Percentiles rank a stretch among this genome's conserved stretches.
phyloP scores from a whole-genome alignment of 345 rosid species.

The Salix purpurea region DNA sequence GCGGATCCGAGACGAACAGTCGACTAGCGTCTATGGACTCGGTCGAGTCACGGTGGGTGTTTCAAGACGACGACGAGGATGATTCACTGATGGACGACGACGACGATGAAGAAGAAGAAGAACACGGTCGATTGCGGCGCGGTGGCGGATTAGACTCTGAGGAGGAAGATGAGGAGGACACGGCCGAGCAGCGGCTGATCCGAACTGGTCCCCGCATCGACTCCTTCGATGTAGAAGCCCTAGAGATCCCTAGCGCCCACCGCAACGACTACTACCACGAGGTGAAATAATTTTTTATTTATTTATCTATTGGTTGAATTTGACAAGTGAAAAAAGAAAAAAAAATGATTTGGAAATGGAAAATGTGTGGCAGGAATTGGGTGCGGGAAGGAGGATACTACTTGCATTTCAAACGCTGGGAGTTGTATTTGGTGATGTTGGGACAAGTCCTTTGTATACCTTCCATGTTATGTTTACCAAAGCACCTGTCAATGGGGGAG shows the following conservation, averaged over 20 bases:
- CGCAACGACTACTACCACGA: slow-evolving; percentile 56
- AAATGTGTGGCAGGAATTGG: slow-evolving; percentile 57
- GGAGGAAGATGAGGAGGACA: slow-evolving; percentile 65
- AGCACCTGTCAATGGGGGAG: slow-evolving; percentile 71
- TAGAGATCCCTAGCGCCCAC: slow-evolving; percentile 80
- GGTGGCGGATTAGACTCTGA: slow-evolving; percentile 61
- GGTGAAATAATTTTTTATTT: background rate
- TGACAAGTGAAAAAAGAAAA: background rate
- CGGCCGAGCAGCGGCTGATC: slow-evolving; percentile 66
- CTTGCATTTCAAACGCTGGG: slow-evolving; percentile 94
- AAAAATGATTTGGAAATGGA: background rate
- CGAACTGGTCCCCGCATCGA: slow-evolving; percentile 87
- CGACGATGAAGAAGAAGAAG: slow-evolving; percentile 9
- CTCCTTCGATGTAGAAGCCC: slow-evolving; percentile 95
- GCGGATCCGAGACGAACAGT: slow-evolving; percentile 50
- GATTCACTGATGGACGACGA: slow-evolving; percentile 62
- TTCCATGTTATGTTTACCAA: slow-evolving; percentile 91
- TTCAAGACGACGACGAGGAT: slow-evolving; percentile 61
- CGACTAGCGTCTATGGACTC: slow-evolving; percentile 68
- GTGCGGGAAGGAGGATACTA: slow-evolving; percentile 64
- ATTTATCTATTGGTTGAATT: background rate
- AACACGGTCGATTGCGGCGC: background rate
- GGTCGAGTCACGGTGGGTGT: slow-evolving; percentile 89
- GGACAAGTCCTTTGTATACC: slow-evolving; percentile 93
- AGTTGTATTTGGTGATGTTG: slow-evolving; percentile 97